Evolutionary conservation across 257 asterid genomes (phyloP).

Genomic region (Plantago ovata): DNA sequence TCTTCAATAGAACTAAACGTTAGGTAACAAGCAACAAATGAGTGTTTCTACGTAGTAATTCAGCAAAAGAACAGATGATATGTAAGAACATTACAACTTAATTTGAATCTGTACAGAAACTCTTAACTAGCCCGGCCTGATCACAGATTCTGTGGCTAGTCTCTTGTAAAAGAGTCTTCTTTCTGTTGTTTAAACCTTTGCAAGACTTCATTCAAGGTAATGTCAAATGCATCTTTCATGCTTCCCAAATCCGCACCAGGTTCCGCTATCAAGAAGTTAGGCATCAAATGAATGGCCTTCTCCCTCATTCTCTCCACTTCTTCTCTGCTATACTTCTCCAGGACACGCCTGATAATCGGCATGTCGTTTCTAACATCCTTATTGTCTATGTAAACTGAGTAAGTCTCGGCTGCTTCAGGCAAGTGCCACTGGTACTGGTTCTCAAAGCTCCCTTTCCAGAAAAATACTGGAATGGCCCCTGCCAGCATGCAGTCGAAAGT

Average conservation of each 20-base stretch:
- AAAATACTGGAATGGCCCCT: slow-evolving; percentile 43
- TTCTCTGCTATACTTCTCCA: slow-evolving; percentile 25
- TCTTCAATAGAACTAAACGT: too few relatives aligned
- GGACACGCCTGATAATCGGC: slow-evolving; percentile 18
- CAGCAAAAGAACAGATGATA: too few relatives aligned
- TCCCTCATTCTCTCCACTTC: slow-evolving; percentile 36
- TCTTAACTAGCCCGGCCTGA: too few relatives aligned
- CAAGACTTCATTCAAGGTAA: slow-evolving; percentile 19
- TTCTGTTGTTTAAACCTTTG: slow-evolving; percentile 13
- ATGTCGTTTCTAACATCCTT: slow-evolving; percentile 26
- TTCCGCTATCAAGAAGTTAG: slow-evolving; percentile 20
- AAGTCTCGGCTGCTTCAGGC: slow-evolving; percentile 20
- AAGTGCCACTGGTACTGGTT: slow-evolving; percentile 38
- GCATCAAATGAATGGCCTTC: slow-evolving; percentile 30
- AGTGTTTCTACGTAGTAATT: too few relatives aligned
- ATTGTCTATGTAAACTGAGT: slow-evolving; percentile 33
- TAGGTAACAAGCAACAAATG: too few relatives aligned
- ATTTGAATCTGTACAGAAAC: not conserved
- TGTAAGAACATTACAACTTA: not conserved
- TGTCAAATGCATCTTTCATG: slow-evolving; percentile 24
- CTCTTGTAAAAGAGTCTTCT: not conserved
- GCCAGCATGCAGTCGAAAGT: slow-evolving; percentile 46
- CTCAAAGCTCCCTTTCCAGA: slow-evolving; percentile 35
- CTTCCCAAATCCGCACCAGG: slow-evolving; percentile 19
- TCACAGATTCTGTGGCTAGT: not conserved